phyloP scores from a whole-genome alignment of 2,329 filamentous ascomycete genomes.

The Xylaria sp. region DNA sequence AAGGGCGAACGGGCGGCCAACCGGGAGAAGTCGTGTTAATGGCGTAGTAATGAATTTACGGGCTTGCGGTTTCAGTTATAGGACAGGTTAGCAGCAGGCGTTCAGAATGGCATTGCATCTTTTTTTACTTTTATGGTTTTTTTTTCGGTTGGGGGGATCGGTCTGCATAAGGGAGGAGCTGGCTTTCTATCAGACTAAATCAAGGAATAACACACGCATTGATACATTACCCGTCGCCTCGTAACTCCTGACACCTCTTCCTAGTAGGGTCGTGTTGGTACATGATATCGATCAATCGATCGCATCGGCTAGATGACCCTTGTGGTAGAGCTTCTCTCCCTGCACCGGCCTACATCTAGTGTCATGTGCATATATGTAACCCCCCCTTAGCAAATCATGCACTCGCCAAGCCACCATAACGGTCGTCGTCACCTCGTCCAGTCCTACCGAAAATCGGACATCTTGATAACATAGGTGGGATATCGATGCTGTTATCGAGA shows the following conservation, averaged over 20 bases:
- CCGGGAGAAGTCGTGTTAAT: constrained; percentile 49
- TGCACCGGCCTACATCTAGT: too few species aligned
- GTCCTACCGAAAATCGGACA: too few species aligned
- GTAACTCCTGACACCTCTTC: too few species aligned
- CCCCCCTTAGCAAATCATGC: too few species aligned
- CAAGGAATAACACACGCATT: constrained; percentile 7
- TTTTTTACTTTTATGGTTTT: too few species aligned
- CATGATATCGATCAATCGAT: constrained; percentile 10
- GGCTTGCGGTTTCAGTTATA: constrained; percentile 25
- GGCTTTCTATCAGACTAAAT: constrained; percentile 12
- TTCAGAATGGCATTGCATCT: constrained; percentile 14
- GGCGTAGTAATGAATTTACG: constrained; percentile 22
- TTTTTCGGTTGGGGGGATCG: not conserved
- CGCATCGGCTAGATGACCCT: too few species aligned
- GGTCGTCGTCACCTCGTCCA: too few species aligned
- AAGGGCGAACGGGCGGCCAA: constrained; percentile 59
- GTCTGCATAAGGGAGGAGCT: constrained; percentile 32
- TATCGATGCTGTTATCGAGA: too few species aligned
- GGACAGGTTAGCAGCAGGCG: constrained; percentile 23
- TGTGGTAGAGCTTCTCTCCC: too few species aligned
- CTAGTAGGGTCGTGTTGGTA: constrained; percentile 2
- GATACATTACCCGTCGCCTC: constrained; percentile 3
- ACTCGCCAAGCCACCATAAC: too few species aligned
- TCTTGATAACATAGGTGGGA: too few species aligned
- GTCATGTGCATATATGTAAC: too few species aligned